These are phyloP conservation scores for Dissoconium aciculare DNA, from an alignment of 2,329 filamentous ascomycete species.

Conservation along the genomic window DNA sequence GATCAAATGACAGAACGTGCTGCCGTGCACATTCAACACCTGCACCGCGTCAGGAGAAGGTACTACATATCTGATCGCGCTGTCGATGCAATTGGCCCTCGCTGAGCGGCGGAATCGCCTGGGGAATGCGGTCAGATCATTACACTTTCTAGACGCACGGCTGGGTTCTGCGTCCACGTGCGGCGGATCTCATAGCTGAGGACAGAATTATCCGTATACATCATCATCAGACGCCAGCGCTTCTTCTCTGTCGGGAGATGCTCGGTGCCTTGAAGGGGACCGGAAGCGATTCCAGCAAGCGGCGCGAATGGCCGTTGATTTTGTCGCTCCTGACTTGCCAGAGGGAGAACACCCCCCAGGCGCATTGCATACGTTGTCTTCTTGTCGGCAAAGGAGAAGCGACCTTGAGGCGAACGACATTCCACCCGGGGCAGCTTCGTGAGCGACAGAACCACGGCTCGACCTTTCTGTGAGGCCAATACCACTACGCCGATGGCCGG, in stretches of 20 bases:
- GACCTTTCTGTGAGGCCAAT: slow-evolving; percentile 50
- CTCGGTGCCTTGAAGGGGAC: slow-evolving; percentile 41
- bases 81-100: too few species aligned
- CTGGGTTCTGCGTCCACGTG: slow-evolving; percentile 8
- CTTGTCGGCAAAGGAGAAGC: slow-evolving; percentile 3
- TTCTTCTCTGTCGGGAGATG: slow-evolving; percentile 23
- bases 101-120: too few species aligned
- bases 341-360: slow-evolving; percentile 43
- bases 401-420: slow-evolving; percentile 5
- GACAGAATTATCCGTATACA: slow-evolving; percentile 56
- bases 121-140: too few species aligned
- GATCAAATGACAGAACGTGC: too few species aligned
- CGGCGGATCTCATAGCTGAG: slow-evolving; percentile 51
- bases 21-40: too few species aligned
- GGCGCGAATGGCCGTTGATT: slow-evolving; percentile 34
- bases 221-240: slow-evolving; percentile 54
- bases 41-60: too few species aligned
- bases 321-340: slow-evolving; percentile 36
- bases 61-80: too few species aligned
- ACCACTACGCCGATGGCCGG: slow-evolving; percentile 57
- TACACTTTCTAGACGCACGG: slow-evolving; percentile 9
- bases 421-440: slow-evolving; percentile 27
- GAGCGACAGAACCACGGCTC: slow-evolving; percentile 47
- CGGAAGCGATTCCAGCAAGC: slow-evolving; percentile 53
- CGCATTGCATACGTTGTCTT: slow-evolving; percentile 32